A percentile compares a stretch with the other conserved stretches of the same genome.
Evolutionary conservation across 495 filamentous ascomycete genomes (phyloP).

Genomic region (Pyrenula aspistea): DNA sequence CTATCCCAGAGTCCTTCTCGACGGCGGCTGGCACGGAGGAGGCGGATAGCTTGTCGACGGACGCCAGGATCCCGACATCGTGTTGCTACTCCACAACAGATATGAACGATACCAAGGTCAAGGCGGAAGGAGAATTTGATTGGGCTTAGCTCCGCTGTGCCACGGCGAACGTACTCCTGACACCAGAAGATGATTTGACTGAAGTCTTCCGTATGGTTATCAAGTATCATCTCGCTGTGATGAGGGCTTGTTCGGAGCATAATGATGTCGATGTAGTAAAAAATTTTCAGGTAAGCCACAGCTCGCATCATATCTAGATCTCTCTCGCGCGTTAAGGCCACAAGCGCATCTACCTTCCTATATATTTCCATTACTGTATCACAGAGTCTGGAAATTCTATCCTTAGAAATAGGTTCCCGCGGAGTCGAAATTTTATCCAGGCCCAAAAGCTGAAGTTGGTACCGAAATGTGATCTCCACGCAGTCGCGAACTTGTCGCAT

Average conservation of each 20-base stretch:
- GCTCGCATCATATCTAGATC: background rate
- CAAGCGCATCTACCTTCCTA: background rate
- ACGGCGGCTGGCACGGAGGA: constrained; percentile 1
- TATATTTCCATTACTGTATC: background rate
- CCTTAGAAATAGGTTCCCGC: background rate
- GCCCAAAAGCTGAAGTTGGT: background rate
- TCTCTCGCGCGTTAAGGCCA: background rate
- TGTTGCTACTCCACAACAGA: constrained; percentile 1
- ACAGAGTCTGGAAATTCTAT: background rate
- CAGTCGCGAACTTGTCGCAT: background rate
- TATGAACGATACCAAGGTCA: background rate
- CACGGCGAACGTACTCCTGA: background rate
- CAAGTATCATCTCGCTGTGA: background rate
- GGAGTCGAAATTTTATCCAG: background rate
- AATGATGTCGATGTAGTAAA: background rate
- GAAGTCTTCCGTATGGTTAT: background rate
- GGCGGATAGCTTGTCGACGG: constrained; percentile 2
- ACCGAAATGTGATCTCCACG: background rate
- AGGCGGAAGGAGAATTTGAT: background rate
- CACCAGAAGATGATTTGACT: background rate
- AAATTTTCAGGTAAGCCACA: background rate
- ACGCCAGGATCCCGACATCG: constrained; percentile 6
- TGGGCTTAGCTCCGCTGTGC: background rate
- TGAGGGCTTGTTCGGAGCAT: background rate
- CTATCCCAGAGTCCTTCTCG: constrained; percentile 8